A percentile compares a stretch with the other conserved stretches of the same genome.
Evolutionary conservation across 2,329 filamentous ascomycete genomes (phyloP).

Genomic region (Phialocephala sp.): DNA sequence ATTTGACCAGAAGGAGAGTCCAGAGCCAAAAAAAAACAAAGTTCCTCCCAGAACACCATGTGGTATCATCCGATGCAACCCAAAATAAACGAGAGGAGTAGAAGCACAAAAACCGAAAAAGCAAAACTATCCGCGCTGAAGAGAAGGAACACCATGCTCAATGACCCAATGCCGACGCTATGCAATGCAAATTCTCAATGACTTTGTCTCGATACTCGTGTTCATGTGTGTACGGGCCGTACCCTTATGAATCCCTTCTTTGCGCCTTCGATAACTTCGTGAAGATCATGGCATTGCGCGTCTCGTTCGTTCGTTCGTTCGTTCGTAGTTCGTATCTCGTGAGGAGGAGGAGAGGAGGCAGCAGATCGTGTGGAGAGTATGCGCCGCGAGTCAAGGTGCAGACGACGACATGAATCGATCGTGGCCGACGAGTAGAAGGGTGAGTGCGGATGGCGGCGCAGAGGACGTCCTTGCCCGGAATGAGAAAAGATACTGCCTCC

Average conservation of each 20-base stretch:
- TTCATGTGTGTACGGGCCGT: constrained; percentile 26
- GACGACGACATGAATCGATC: constrained; percentile 37
- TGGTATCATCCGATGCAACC: constrained; percentile 42
- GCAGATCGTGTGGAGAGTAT: constrained; percentile 12
- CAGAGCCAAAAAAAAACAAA: constrained; percentile 15
- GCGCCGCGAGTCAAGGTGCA: constrained; percentile 34
- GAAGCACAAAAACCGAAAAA: constrained; percentile 19
- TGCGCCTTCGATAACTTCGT: constrained; percentile 43
- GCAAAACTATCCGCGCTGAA: constrained; percentile 21
- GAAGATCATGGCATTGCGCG: constrained; percentile 38
- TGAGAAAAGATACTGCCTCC: constrained; percentile 42
- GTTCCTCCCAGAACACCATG: constrained; percentile 38
- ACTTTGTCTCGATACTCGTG: constrained; percentile 31
- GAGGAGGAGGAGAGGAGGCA: constrained; percentile 20
- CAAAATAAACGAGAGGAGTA: constrained; percentile 15
- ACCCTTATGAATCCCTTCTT: constrained; percentile 33
- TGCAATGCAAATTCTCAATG: constrained; percentile 39
- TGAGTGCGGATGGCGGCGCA: constrained; percentile 41
- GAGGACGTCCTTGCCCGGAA: constrained; percentile 41
- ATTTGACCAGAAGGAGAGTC: constrained; percentile 20
- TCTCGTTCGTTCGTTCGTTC: constrained; percentile 31
- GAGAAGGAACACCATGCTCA: constrained; percentile 34
- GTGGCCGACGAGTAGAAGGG: constrained; percentile 41
- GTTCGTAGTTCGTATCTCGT: constrained; percentile 26
- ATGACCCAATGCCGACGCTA: constrained; percentile 38